A percentile compares a stretch with the other conserved stretches of the same genome.
These are phyloP conservation scores for Fomitopsis serialis DNA, from an alignment of 768 basidiomycete genomes.

Conservation along the genomic window DNA sequence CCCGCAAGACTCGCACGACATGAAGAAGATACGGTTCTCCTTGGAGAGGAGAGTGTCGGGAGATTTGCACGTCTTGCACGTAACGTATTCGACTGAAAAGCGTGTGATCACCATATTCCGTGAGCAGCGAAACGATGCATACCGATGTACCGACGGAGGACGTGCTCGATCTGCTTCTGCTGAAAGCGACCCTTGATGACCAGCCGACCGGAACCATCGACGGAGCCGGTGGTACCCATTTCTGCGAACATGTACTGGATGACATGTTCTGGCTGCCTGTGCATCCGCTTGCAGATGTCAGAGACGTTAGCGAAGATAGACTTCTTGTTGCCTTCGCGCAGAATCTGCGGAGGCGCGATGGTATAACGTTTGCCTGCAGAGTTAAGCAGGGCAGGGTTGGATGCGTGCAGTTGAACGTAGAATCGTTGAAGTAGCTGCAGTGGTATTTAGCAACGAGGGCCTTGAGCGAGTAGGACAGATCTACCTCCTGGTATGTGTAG, in stretches of 20 bases:
- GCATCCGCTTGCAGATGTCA: conserved; percentile 99
- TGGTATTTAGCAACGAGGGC: neutral
- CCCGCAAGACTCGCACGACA: conserved; percentile 89
- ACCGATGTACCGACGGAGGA: conserved; percentile 95
- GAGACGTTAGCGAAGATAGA: conserved; percentile 94
- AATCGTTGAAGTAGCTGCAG: conserved; percentile 86
- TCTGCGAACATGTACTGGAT: conserved; percentile 97
- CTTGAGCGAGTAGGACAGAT: neutral
- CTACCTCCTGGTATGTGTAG: conserved; percentile 91
- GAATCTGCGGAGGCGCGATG: conserved; percentile 91
- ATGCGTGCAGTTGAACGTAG: conserved; percentile 85
- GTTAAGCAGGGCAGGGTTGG: conserved; percentile 86
- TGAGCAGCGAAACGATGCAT: conserved; percentile 23
- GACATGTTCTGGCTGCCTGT: conserved; percentile 94
- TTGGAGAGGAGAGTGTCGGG: conserved; percentile 95
- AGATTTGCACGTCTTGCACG: conserved; percentile 99
- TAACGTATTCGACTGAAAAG: conserved; percentile 87
- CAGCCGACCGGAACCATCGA: conserved; percentile 86
- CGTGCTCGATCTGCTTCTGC: conserved; percentile 97
- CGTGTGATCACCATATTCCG: neutral
- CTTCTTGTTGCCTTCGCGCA: conserved; percentile 96
- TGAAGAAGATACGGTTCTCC: conserved; percentile 99
- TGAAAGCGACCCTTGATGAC: conserved; percentile 98
- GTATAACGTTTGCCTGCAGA: conserved; percentile 92
- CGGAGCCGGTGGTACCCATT: conserved; percentile 95